These are phyloP conservation scores for Perilla frutescens DNA, from an alignment of 257 asterid genomes.

Conservation along the genomic window DNA sequence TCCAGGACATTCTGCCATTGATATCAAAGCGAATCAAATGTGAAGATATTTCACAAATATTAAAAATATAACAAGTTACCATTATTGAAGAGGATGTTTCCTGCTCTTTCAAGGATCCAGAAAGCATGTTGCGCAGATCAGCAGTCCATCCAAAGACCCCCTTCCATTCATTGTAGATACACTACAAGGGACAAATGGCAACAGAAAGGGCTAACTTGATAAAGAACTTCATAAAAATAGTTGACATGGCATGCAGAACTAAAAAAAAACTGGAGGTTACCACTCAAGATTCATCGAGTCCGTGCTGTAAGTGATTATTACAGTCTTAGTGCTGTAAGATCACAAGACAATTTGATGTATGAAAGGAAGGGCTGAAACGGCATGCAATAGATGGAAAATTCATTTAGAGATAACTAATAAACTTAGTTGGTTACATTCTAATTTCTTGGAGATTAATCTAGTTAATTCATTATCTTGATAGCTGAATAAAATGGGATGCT, in stretches of 20 bases:
- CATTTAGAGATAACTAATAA: no score
- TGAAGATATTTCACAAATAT: conserved; percentile 3
- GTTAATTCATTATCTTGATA: no score
- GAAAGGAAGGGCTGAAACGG: no score
- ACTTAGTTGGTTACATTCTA: no score
- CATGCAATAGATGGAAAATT: no score
- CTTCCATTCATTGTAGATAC: conserved; percentile 85
- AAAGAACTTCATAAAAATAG: not conserved
- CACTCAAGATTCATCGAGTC: not conserved
- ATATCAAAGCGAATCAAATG: not conserved
- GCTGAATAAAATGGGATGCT: no score
- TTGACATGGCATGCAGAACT: not conserved
- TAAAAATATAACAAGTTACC: conserved; percentile 50
- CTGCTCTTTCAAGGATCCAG: conserved; percentile 63
- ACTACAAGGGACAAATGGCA: conserved; percentile 49
- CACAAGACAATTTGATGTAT: no score
- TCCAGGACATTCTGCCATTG: not conserved
- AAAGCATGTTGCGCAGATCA: conserved; percentile 66
- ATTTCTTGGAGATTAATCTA: no score
- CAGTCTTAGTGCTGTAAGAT: no score
- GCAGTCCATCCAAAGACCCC: conserved; percentile 78
- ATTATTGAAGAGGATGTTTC: conserved; percentile 57
- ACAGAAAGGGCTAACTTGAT: not conserved
- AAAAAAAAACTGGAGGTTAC: not conserved
- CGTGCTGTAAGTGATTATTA: not conserved